These are phyloP conservation scores for Spencermartinsiella ligniputridi DNA, from an alignment of 1,139 yeast genomes.

Conservation along the genomic window DNA sequence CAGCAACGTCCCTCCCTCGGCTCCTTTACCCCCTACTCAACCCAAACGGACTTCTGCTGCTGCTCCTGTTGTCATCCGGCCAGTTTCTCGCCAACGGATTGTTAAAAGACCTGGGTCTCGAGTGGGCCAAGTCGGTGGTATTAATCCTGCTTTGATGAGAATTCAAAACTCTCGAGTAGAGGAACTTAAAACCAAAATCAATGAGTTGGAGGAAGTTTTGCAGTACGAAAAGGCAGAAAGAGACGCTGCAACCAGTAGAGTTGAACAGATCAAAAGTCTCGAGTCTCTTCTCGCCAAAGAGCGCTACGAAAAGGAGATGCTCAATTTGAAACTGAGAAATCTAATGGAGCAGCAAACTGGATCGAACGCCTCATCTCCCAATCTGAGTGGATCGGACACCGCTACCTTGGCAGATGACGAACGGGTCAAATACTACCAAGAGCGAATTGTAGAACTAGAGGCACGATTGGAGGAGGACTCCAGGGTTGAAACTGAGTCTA, in stretches of 20 bases:
- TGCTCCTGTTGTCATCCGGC: constrained; percentile 8
- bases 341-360: background rate
- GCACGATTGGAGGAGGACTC: constrained; percentile 10
- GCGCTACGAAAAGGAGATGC: constrained; percentile 21
- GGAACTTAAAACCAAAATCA: constrained; percentile 29
- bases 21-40: constrained; percentile 9
- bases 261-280: constrained; percentile 24
- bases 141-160: constrained; percentile 10
- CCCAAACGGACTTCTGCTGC: background rate
- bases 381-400: constrained; percentile 11
- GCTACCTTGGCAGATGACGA: constrained; percentile 16
- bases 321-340: constrained; percentile 13
- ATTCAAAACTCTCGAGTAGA: constrained; percentile 23
- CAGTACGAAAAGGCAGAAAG: constrained; percentile 27
- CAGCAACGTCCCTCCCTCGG: constrained; percentile 10
- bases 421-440: constrained; percentile 13
- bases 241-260: constrained; percentile 20
- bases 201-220: constrained; percentile 30
- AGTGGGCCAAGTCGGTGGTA: constrained; percentile 9
- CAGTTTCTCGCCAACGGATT: constrained; percentile 13
- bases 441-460: constrained; percentile 20
- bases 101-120: constrained; percentile 19
- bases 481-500: constrained; percentile 7
- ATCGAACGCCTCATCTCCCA: constrained; percentile 5
- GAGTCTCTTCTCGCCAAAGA: constrained; percentile 24